Conservation (phyloP, 148 eudicot genomes). For the Amaranthus palmeri region DNA sequence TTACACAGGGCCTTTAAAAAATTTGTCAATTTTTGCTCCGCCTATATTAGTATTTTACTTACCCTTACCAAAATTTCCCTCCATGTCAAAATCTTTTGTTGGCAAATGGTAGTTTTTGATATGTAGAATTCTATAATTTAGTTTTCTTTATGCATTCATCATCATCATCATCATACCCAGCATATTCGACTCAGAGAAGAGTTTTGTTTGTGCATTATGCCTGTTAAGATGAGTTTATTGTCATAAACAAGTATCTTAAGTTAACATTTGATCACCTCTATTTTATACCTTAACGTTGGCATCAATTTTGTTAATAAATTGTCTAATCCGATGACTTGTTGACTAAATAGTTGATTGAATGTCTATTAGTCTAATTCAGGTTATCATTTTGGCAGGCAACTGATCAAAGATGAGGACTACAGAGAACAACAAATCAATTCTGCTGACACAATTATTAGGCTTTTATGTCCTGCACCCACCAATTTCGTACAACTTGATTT, state of each 20-base stretch:
- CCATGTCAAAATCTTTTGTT: background rate
- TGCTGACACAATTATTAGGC: conserved; percentile 54
- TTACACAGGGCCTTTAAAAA: too few relatives aligned
- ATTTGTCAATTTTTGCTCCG: too few relatives aligned
- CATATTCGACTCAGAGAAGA: too few relatives aligned
- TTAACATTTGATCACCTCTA: too few relatives aligned
- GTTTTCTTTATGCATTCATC: background rate
- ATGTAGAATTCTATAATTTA: background rate
- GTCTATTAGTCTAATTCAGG: background rate
- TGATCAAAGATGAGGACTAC: conserved; percentile 44
- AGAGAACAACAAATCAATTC: conserved; percentile 49
- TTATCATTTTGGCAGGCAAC: conserved; percentile 39
- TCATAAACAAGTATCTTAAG: background rate
- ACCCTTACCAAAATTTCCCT: background rate
- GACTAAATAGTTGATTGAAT: too few relatives aligned
- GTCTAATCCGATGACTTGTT: too few relatives aligned
- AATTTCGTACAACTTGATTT: conserved; percentile 17
- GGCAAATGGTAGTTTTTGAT: background rate
- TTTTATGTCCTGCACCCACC: conserved; percentile 44
- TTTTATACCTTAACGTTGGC: too few relatives aligned
- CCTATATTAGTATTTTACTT: too few relatives aligned
- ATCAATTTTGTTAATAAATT: too few relatives aligned
- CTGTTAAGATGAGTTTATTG: background rate
- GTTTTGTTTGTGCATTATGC: background rate
- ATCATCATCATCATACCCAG: too few relatives aligned